phyloP scores from a whole-genome alignment of 2,329 filamentous ascomycete species.

The Elsinoe ampelina region DNA sequence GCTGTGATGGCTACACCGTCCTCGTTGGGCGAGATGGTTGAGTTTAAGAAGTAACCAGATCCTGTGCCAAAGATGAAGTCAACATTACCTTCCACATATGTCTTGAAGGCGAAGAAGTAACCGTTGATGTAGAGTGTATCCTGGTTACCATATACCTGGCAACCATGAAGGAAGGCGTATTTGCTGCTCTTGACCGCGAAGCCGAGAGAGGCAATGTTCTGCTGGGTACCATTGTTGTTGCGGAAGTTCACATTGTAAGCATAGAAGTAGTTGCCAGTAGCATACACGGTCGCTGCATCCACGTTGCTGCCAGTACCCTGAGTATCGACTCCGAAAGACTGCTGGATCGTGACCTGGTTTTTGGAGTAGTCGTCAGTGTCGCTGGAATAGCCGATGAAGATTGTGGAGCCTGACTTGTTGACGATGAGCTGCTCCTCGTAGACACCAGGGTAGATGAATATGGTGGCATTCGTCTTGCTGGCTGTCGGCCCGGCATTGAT shows the following conservation, averaged over 20 bases:
- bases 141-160: slow-evolving; percentile 32
- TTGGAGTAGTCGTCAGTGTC: slow-evolving; percentile 30
- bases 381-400: slow-evolving; percentile 32
- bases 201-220: slow-evolving; percentile 32
- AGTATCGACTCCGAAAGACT: slow-evolving; percentile 30
- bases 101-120: slow-evolving; percentile 33
- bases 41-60: slow-evolving; percentile 36
- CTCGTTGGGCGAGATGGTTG: slow-evolving; percentile 30
- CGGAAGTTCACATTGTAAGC: slow-evolving; percentile 34
- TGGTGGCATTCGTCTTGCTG: slow-evolving; percentile 30
- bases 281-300: slow-evolving; percentile 33
- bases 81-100: slow-evolving; percentile 33
- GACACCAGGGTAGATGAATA: slow-evolving; percentile 34
- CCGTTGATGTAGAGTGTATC: slow-evolving; percentile 32
- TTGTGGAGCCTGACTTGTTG: slow-evolving; percentile 31
- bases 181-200: slow-evolving; percentile 36
- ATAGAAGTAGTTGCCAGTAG: slow-evolving; percentile 33
- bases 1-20: slow-evolving; percentile 31
- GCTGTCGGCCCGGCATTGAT: slow-evolving; percentile 29
- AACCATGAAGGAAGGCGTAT: slow-evolving; percentile 31
- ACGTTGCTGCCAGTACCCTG: slow-evolving; percentile 30
- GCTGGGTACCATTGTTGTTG: slow-evolving; percentile 30
- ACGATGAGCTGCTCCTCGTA: slow-evolving; percentile 34
- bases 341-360: slow-evolving; percentile 31
- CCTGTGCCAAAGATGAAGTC: slow-evolving; percentile 39